Evolutionary conservation across 192 early-diverging fungal species (phyloP), one percentile per base, ranked within the genome.

Genomic region (Gonapodya prolifera): DNA sequence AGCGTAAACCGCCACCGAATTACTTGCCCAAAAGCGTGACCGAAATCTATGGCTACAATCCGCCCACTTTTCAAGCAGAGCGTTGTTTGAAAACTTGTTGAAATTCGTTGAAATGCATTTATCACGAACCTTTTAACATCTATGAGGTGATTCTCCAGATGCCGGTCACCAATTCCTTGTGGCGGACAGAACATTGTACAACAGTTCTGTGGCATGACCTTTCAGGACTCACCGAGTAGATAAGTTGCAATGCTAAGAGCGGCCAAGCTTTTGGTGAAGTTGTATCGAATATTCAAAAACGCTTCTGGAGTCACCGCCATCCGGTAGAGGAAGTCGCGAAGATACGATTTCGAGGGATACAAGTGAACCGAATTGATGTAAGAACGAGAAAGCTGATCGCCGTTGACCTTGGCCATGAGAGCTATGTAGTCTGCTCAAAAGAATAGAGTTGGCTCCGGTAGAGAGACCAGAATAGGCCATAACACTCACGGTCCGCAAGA

Each of bases 21-120:
- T 31, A n/a, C 45, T 8, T 61, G 34, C 75, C 92, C 93, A 82
- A 94, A 94, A 1, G 93, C 93, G 76, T 93, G 91, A 0, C 93
- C 93, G 78, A 94, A 94, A 84, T 94, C 93, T 79, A 94, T 94
- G 0, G 88, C 87, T 28, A 94, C 85, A 23, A 94, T 78, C 33
- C 85, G 83, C 16, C 93, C 92, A 31, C 82, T 91, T 69, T n/a
- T n/a, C n/a, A n/a, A n/a, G n/a, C n/a, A n/a, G n/a, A n/a, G n/a
- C n/a, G n/a, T n/a, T n/a, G 31, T 34, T 35, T 23, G 34, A 35
- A 82, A 70, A 74, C 33, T 29, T 80, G 29, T 75, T 70, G 1
- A 33, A 32, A 1, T 2, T 2, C 28, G 13, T 31, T 17, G 77
- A 80, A 33, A 0, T 13, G 0, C 80, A 69, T 23, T 31, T 28